Evolutionary conservation across 2,329 filamentous ascomycete genomes (phyloP).

Genomic region (Karstenula rhodostoma): DNA sequence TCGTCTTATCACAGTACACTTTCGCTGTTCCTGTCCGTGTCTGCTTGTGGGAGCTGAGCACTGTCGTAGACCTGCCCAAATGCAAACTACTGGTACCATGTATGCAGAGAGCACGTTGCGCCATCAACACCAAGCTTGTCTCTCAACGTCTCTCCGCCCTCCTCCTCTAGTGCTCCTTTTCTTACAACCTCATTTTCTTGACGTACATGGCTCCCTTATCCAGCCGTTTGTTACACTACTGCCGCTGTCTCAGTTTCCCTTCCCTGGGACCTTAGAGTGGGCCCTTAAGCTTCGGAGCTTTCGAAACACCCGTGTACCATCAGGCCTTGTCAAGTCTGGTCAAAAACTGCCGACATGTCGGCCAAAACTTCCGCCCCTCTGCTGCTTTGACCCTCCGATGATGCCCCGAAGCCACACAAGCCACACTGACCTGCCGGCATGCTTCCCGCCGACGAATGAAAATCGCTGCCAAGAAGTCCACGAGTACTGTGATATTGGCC

Average conservation of each 20-base stretch:
- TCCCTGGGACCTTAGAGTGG: not conserved
- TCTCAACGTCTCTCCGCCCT: not conserved
- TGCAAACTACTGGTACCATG: not conserved
- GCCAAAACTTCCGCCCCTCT: not conserved
- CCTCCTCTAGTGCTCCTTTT: not conserved
- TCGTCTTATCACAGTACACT: too few species aligned
- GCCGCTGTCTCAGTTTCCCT: not conserved
- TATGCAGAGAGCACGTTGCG: too few species aligned
- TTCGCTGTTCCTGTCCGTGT: not conserved
- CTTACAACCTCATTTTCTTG: not conserved
- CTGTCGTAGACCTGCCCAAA: not conserved
- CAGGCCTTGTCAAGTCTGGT: not conserved
- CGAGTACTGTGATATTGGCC: not conserved
- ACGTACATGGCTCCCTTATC: not conserved
- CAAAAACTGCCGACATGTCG: slow-evolving; percentile 5
- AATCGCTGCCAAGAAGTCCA: not conserved
- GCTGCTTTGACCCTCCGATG: not conserved
- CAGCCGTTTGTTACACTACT: not conserved
- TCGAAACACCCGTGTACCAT: slow-evolving; percentile 9
- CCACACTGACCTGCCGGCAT: not conserved
- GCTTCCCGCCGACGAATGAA: not conserved
- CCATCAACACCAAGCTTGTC: not conserved
- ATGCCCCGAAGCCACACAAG: slow-evolving; percentile 1
- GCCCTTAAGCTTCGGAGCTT: slow-evolving; percentile 3
- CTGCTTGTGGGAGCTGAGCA: not conserved